phyloP scores from a whole-genome alignment of 2,329 filamentous ascomycete genomes.

The Alternaria tenuissima region DNA sequence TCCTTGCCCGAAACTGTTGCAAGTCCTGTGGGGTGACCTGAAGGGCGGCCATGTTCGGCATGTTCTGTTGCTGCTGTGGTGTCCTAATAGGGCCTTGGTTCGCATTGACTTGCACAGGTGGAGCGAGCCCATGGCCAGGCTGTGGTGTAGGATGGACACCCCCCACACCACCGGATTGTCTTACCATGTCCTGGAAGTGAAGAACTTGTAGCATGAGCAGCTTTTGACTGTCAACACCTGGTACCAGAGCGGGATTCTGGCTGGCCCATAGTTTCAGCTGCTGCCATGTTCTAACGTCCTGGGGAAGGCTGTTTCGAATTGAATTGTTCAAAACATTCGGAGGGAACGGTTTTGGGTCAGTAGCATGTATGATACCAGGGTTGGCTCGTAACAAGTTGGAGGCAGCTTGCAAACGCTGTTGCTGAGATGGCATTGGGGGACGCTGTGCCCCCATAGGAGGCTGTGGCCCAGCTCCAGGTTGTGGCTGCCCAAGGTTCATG shows the following conservation, averaged over 20 bases:
- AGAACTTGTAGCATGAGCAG: slow-evolving; percentile 50
- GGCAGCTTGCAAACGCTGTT: slow-evolving; percentile 38
- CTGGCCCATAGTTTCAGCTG: slow-evolving; percentile 64
- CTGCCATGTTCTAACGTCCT: slow-evolving; percentile 63
- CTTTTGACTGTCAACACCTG: slow-evolving; percentile 38
- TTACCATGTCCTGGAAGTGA: slow-evolving; percentile 55
- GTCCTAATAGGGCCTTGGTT: slow-evolving; percentile 36
- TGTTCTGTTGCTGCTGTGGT: slow-evolving; percentile 40
- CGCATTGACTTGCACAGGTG: slow-evolving; percentile 52
- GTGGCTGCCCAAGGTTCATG: slow-evolving; percentile 41
- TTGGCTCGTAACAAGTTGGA: slow-evolving; percentile 41
- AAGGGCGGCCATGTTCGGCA: slow-evolving; percentile 34
- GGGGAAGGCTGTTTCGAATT: slow-evolving; percentile 52
- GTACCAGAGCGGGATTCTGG: slow-evolving; percentile 52
- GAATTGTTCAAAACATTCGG: slow-evolving; percentile 37
- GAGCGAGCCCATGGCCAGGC: slow-evolving; percentile 40
- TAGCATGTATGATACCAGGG: slow-evolving; percentile 45
- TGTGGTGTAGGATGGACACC: slow-evolving; percentile 32
- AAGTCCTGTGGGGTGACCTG: slow-evolving; percentile 54
- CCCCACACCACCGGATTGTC: slow-evolving; percentile 32
- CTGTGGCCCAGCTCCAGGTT: slow-evolving; percentile 34
- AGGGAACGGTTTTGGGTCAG: slow-evolving; percentile 44
- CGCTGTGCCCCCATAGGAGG: slow-evolving; percentile 38
- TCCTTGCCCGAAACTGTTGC: slow-evolving; percentile 45
- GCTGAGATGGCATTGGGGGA: slow-evolving; percentile 31